Evolutionary conservation across 2,329 filamentous ascomycete genomes (phyloP), one percentile per base, ranked within the genome.

Genomic region (Sclerotinia borealis): DNA sequence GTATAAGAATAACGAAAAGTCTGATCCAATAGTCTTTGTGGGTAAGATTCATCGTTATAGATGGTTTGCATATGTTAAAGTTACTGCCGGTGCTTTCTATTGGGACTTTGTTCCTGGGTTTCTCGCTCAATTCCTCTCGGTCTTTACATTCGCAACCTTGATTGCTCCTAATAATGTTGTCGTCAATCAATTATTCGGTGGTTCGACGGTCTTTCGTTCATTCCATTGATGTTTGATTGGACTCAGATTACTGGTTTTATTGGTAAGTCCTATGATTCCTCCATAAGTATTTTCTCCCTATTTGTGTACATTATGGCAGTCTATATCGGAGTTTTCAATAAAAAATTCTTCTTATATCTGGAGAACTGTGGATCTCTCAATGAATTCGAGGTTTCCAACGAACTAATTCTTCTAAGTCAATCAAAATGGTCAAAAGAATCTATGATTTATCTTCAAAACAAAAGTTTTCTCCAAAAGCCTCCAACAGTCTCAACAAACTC

Each of bases 201-300:
- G 85, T 2, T 49, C 54, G 6, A 88, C 85, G 88, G 89, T 0
- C 67, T 91, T 9, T 89, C 86, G 0, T 70, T 91, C 27, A 75
- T 91, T 4, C 88, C 88, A 1, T 83, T 91, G 41, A 91, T 87
- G 0, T 89, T 91, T 71, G 88, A 91, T 77, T 91, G 88, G 88
- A 88, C 87, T 8, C 86, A 90, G 70, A 82, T 90, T 63, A 81
- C 66, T 34, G 59, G 64, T 9, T 69, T 66, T 37, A 52, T 68
- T 4, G 34, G 51, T 36, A 60, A 60, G 64, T 54, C 36, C 75
- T 68, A 65, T 75, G 17, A 87, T 90, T 56, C 71, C 69, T 34
- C 88, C 88, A 6, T 47, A 34, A 47, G 54, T 31, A 31, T 6
- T 15, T 19, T 48, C 8, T 48, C 25, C 45, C 17, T n/a, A n/a